These are phyloP conservation scores for Ajuga reptans DNA, from an alignment of 305 asterid genomes.

Conservation along the genomic window DNA sequence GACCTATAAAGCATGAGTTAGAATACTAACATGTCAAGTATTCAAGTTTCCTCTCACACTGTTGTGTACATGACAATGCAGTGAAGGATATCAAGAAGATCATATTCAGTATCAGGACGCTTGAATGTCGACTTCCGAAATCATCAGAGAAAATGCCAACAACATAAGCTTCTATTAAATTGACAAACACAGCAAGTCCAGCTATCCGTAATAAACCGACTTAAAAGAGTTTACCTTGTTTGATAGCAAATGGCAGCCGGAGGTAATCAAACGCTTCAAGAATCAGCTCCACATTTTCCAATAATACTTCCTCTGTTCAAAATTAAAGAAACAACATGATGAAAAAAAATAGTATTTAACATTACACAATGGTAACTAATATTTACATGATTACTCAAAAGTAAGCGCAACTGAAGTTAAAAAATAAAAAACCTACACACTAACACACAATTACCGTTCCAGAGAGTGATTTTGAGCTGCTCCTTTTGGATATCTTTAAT, in stretches of 20 bases:
- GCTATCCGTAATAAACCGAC: not conserved
- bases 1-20: not conserved
- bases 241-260: constrained; percentile 73
- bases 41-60: not conserved
- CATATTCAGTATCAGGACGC: not conserved
- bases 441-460: constrained; percentile 53
- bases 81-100: not conserved
- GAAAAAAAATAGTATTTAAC: not conserved
- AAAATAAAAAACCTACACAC: not conserved
- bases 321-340: not conserved
- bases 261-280: constrained; percentile 95
- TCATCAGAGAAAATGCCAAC: not conserved
- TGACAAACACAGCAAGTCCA: not conserved
- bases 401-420: not conserved
- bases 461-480: constrained; percentile 87
- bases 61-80: not conserved
- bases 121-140: not conserved
- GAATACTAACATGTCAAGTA: not conserved
- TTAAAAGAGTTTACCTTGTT: constrained; percentile 42
- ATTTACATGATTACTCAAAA: not conserved
- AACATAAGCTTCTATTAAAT: not conserved
- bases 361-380: not conserved
- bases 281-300: constrained; percentile 92
- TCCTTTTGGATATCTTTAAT: constrained; percentile 84
- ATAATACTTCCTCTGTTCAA: constrained; percentile 69